Conservation (phyloP, 768 basidiomycete genomes). For the Xanthoconium stramineum region DNA sequence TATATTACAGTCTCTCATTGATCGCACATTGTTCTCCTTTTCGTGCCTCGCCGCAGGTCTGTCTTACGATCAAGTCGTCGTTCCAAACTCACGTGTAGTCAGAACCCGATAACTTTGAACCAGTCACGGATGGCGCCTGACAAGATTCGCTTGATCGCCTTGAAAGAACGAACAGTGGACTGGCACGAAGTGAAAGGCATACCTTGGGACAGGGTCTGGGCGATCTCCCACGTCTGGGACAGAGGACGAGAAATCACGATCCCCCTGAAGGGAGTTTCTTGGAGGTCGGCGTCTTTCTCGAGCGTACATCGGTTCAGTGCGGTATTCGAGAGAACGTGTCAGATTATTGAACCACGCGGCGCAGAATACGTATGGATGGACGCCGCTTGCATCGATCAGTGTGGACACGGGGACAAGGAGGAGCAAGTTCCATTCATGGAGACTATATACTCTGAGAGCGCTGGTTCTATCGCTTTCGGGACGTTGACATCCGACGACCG, state of each 20-base stretch:
- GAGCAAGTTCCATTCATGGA: conserved; percentile 7
- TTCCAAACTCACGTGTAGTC: not conserved
- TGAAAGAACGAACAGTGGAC: not conserved
- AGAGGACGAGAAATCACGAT: not conserved
- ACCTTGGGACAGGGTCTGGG: conserved; percentile 6
- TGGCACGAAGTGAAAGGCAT: not conserved
- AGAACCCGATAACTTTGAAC: not conserved
- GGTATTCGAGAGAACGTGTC: not conserved
- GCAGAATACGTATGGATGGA: conserved; percentile 11
- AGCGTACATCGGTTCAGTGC: conserved; percentile 3
- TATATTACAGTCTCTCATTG: not conserved
- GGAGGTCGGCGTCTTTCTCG: conserved; percentile 4
- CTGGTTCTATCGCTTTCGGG: conserved; percentile 11
- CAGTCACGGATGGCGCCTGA: not conserved
- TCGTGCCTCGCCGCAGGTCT: not conserved
- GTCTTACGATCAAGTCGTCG: not conserved
- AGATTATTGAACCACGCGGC: not conserved
- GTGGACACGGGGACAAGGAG: not conserved
- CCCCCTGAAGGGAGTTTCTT: conserved; percentile 1
- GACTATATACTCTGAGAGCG: conserved; percentile 5
- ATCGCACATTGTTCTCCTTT: no score
- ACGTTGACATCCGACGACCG: not conserved
- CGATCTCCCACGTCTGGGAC: conserved; percentile 11
- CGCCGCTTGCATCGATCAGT: conserved; percentile 8
- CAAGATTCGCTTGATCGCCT: conserved; percentile 1